Evolutionary conservation across 2,329 filamentous ascomycete species (phyloP), one percentile per base, ranked within the genome.

Genomic region (Botryosphaeria dothidea): DNA sequence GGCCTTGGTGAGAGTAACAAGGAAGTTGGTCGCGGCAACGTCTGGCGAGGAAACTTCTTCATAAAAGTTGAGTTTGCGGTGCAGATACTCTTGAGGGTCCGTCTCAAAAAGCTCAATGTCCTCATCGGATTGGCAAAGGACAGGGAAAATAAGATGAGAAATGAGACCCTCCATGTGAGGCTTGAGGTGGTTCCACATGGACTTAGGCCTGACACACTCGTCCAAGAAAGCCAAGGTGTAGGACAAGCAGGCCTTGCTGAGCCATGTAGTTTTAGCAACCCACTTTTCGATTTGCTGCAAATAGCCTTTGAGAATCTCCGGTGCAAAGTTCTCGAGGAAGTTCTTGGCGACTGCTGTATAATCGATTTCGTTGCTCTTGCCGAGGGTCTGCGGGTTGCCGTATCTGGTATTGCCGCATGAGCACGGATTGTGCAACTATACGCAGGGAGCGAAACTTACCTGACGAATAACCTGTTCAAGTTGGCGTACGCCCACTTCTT

Each of bases 401-500:
- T 99, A 97, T 79, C 93, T 95, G 70, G 19, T 13, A 3, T n/a
- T 4, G 11, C 13, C 13, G 56, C n/a, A 11, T 60, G 38, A 60
- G 56, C 23, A 46, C 4, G 46, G 6, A 25, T 2, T 5, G 58
- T 76, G 70, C 72, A 71, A 54, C 31, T 7, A 7, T 2, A 27
- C 17, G 25, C 21, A 13, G 13, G 34, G 13, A 43, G 15, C 15
- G 11, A 13, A 17, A 1, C 41, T 8, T 81, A 94, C 91, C 92
- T 87, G 71, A 98, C 93, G 75, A 95, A 99, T 19, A 99, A 86
- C 68, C 95, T 88, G 81, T 99, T 99, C 71, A 99, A 81, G 79
- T 98, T 98, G 74, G 95, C 96, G 79, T 97, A 99, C 15, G 94
- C 91, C 95, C 95, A 98, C 80, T 99, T 99, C 88, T 98, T 98